phyloP scores from a whole-genome alignment of 768 basidiomycete species.

The Boletus rex-veris region DNA sequence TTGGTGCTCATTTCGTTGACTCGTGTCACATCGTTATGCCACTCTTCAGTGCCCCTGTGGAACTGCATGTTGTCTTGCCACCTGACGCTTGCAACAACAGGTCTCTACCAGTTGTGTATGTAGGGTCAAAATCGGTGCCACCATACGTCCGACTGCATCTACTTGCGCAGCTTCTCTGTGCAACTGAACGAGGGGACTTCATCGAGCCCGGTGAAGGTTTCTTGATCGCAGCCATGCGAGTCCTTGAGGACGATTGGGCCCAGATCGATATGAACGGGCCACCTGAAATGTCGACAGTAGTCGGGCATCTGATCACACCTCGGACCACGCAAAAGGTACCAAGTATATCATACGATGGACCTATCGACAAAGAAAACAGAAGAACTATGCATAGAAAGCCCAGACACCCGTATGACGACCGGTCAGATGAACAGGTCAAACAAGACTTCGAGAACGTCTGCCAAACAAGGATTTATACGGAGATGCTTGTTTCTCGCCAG shows the following conservation, averaged over 20 bases:
- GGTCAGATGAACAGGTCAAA: constrained; percentile 48
- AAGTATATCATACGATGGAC: constrained; percentile 8
- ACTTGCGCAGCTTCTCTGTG: constrained; percentile 58
- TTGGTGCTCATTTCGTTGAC: constrained; percentile 51
- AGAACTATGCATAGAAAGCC: constrained; percentile 1
- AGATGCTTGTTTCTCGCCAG: constrained; percentile 53
- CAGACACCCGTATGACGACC: constrained; percentile 33
- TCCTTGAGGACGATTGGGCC: constrained; percentile 71
- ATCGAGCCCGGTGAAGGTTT: constrained; percentile 69
- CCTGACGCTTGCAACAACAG: constrained; percentile 37
- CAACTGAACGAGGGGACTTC: constrained; percentile 51
- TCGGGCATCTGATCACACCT: constrained; percentile 36
- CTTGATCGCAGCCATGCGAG: constrained; percentile 63
- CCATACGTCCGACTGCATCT: constrained; percentile 84
- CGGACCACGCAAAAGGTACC: constrained; percentile 11
- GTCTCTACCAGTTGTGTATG: constrained; percentile 63
- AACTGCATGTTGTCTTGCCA: constrained; percentile 64
- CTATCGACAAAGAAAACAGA: not conserved
- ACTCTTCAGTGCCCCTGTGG: constrained; percentile 59
- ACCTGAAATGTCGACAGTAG: constrained; percentile 67
- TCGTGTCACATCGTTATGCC: constrained; percentile 54
- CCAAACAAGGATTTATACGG: constrained; percentile 45
- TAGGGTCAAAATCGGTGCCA: constrained; percentile 65
- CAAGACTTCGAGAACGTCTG: constrained; percentile 49
- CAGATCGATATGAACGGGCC: constrained; percentile 64